Evolutionary conservation across 768 basidiomycete species (phyloP).

Genomic region (Suillus variegatus): DNA sequence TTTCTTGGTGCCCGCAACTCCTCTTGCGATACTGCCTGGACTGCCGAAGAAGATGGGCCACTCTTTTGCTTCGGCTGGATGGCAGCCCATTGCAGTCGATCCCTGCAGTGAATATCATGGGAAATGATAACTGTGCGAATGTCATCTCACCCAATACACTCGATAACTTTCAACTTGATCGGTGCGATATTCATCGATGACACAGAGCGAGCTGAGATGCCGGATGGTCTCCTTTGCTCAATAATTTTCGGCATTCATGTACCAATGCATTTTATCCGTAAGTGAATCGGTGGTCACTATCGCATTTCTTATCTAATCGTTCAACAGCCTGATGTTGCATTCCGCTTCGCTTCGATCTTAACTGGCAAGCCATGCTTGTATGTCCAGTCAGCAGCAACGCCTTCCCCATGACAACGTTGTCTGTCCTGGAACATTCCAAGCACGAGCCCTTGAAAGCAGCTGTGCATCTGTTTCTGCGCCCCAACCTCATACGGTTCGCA

Average conservation of each 20-base stretch:
- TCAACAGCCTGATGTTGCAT: slow-evolving; percentile 36
- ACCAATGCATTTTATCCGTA: slow-evolving; percentile 45
- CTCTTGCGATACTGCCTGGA: too few relatives aligned
- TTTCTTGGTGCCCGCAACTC: too few relatives aligned
- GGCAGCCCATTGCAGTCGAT: too few relatives aligned
- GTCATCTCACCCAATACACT: slow-evolving; percentile 26
- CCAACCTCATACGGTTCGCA: slow-evolving; percentile 17
- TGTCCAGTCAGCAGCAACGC: slow-evolving; percentile 10
- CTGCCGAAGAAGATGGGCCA: too few relatives aligned
- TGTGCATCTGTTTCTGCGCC: slow-evolving; percentile 28
- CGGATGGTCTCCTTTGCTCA: slow-evolving; percentile 27
- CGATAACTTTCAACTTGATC: slow-evolving; percentile 39
- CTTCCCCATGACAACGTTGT: slow-evolving; percentile 27
- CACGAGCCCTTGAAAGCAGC: slow-evolving; percentile 38
- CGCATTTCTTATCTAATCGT: slow-evolving; percentile 9
- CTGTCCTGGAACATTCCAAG: slow-evolving; percentile 34
- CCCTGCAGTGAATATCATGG: too few relatives aligned
- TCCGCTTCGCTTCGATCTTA: slow-evolving; percentile 40
- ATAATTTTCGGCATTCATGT: slow-evolving; percentile 43
- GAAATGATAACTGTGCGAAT: too few relatives aligned
- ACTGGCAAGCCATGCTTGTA: slow-evolving; percentile 17
- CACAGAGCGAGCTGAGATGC: slow-evolving; percentile 16
- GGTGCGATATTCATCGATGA: slow-evolving; percentile 41
- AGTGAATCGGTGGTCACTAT: slow-evolving; percentile 15
- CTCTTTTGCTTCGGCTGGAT: too few relatives aligned